phyloP scores from a whole-genome alignment of 345 rosid species.

The Camelina laxa region DNA sequence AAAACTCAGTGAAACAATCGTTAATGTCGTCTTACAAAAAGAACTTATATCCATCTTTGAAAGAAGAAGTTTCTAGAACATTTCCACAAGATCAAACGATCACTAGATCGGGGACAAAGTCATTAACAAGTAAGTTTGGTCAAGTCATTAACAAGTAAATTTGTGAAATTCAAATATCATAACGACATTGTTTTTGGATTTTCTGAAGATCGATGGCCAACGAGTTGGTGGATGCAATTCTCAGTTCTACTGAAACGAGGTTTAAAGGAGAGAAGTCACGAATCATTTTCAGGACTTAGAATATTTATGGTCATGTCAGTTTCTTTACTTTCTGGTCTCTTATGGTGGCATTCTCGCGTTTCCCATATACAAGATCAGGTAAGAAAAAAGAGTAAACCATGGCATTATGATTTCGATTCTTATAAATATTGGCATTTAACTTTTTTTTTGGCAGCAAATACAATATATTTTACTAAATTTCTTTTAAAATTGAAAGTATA shows the following conservation, averaged over 20 bases:
- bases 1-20: conserved; percentile 63
- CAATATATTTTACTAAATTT: neutral
- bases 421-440: neutral
- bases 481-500: neutral
- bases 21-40: conserved; percentile 65
- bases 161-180: neutral
- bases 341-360: conserved; percentile 86
- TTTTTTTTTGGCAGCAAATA: neutral
- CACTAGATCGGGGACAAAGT: conserved; percentile 37
- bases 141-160: neutral
- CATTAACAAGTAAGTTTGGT: conserved; percentile 46
- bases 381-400: neutral
- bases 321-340: conserved; percentile 76
- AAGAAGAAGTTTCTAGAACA: conserved; percentile 57
- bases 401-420: neutral
- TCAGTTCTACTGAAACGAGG: conserved; percentile 71
- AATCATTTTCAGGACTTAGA: conserved; percentile 79
- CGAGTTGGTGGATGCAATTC: conserved; percentile 86
- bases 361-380: conserved; percentile 93
- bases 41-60: conserved; percentile 58
- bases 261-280: conserved; percentile 79
- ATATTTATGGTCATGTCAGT: conserved; percentile 87
- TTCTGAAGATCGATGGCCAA: conserved; percentile 65
- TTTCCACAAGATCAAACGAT: conserved; percentile 34
- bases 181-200: conserved; percentile 31